Conservation (phyloP, 805 yeast genomes). For the Kodamaea jinghongensis region DNA sequence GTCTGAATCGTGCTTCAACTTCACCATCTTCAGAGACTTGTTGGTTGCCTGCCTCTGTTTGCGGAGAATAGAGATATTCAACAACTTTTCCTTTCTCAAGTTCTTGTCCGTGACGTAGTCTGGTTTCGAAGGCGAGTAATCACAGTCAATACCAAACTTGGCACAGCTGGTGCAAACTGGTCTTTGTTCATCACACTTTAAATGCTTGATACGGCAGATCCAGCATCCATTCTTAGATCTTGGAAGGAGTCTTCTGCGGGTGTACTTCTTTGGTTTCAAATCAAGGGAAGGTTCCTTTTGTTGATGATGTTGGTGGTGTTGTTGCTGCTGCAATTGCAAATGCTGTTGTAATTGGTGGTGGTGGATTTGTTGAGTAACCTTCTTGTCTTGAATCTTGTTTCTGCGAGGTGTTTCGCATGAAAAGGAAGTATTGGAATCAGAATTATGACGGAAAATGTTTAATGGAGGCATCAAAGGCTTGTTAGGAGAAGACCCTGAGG, state of each 20-base stretch:
- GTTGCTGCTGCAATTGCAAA: constrained; percentile 9
- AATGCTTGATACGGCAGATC: constrained; percentile 46
- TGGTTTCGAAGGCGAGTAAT: constrained; percentile 38
- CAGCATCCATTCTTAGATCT: constrained; percentile 45
- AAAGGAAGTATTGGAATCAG: constrained; percentile 15
- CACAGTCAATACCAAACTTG: constrained; percentile 42
- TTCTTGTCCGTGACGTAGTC: constrained; percentile 35
- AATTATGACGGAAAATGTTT: constrained; percentile 25
- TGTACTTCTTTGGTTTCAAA: constrained; percentile 31
- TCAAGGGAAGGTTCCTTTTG: constrained; percentile 6
- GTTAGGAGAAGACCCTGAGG: constrained; percentile 7
- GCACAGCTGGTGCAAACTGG: constrained; percentile 38
- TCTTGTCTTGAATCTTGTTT: constrained; percentile 14
- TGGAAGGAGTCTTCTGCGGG: constrained; percentile 38
- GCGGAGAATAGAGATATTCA: constrained; percentile 28
- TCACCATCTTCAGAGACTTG: constrained; percentile 4
- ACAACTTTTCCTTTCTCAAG: constrained; percentile 33
- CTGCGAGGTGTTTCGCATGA: constrained; percentile 17
- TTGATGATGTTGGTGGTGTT: constrained; percentile 3
- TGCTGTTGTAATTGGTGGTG: constrained; percentile 8
- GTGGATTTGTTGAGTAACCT: constrained; percentile 7
- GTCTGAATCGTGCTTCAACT: constrained; percentile 6
- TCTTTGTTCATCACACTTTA: constrained; percentile 41
- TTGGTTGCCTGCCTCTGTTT: constrained; percentile 16
- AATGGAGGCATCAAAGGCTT: constrained; percentile 18